Conservation (phyloP, 768 basidiomycete genomes). For the Tylopilus intermedius region DNA sequence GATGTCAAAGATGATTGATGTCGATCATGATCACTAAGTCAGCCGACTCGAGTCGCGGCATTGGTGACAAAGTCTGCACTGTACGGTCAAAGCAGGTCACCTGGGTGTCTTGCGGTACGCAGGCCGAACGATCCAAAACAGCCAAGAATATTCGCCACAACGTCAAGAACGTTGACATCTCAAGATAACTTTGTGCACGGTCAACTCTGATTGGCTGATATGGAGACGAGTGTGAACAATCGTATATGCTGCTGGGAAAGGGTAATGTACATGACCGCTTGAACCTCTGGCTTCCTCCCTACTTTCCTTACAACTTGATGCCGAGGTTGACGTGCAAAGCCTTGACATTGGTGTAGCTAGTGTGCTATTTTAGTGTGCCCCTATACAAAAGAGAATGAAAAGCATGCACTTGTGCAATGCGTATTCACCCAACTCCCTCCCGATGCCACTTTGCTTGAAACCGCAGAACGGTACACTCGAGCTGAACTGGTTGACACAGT, state of each 20-base stretch:
- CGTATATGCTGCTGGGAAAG: not conserved
- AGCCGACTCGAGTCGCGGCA: too few species aligned
- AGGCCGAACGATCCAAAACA: too few species aligned
- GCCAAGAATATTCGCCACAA: too few species aligned
- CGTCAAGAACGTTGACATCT: too few species aligned
- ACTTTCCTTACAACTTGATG: slow-evolving; percentile 8
- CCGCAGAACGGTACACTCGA: slow-evolving; percentile 72
- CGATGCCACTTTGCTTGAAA: slow-evolving; percentile 72
- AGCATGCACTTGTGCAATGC: slow-evolving; percentile 49
- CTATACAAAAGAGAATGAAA: not conserved
- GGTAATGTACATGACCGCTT: not conserved
- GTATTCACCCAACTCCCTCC: slow-evolving; percentile 77
- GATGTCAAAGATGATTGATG: too few species aligned
- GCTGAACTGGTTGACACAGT: slow-evolving; percentile 28
- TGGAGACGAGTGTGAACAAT: not conserved
- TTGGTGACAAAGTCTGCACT: too few species aligned
- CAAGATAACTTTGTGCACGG: too few species aligned
- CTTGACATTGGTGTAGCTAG: slow-evolving; percentile 23
- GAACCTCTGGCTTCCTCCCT: not conserved
- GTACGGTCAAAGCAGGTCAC: too few species aligned
- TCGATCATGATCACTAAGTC: too few species aligned
- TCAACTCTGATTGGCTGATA: too few species aligned
- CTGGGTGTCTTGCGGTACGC: too few species aligned
- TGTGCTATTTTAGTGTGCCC: not conserved
- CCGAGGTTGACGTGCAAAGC: slow-evolving; percentile 46